Base-by-base conservation (phyloP, 305 asterid species). In the Fraxinus paxiana region DNA sequence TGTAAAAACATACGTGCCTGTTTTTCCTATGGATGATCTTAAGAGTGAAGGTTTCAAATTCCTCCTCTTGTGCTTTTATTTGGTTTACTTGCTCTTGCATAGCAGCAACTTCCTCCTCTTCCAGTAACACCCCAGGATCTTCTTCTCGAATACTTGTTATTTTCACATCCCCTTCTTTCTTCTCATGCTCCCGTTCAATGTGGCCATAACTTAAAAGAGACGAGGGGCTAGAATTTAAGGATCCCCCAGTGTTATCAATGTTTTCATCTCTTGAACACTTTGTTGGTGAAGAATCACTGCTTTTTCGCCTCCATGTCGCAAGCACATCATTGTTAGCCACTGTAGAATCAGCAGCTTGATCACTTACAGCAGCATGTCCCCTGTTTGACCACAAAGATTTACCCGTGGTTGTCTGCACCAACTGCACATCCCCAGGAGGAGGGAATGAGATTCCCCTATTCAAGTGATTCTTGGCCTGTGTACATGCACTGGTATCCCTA, bases 51-150 rank as follows among this genome's bases (percentile, higher is more conserved):
- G 99, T 96, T 85, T 96, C 99, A 79, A 92, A 96, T 84, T 96
- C 99, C 34, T 92, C 98, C 91, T 96, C 99, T 85, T 96, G 99
- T 71, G 97, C 95, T 89, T 92, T 96, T 80, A 96, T 96, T 86
- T 96, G 99, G 84, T 89, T 92, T 81, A 96, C 99, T 84, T 96
- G 99, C 87, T 96, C 99, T 85, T 91, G 97, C 72, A 96, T 98
- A 75, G 97, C 99, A 86, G 91, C 91, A 85, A 95, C 96, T 85
- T 96, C 99, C 78, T 96, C 98, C 33, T 94, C 99, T 87, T 96
- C 99, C 85, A 92, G 56, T 76, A 84, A 86, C n/a, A 85, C 79
- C 86, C 81, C 95, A 77, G 90, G 90, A 59, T 92, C 95, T 83
- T 88, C 97, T 87, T 89, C 98, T 86, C 88, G 83, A 65, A 81